phyloP scores from a whole-genome alignment of 176 grass and related monocot species.

The Musa itinerans region DNA sequence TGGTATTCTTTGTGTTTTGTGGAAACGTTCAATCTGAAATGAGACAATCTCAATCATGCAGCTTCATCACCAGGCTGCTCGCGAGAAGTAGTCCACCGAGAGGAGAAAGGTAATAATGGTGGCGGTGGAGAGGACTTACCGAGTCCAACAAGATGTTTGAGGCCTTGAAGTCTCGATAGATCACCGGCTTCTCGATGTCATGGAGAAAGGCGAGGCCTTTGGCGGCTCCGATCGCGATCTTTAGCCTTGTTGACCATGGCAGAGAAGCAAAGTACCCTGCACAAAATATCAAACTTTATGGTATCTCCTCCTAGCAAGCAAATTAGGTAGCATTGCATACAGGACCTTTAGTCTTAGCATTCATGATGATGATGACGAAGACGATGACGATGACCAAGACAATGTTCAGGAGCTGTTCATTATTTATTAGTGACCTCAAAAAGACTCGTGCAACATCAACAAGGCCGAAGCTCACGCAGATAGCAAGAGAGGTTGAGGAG shows the following conservation, averaged over 20 bases:
- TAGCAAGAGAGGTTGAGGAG: neutral
- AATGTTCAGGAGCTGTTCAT: neutral
- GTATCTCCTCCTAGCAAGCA: too few species aligned
- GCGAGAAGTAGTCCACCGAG: neutral
- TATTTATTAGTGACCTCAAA: too few species aligned
- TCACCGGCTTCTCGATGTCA: constrained; percentile 75
- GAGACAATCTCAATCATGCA: too few species aligned
- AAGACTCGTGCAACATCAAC: too few species aligned
- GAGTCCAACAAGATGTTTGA: constrained; percentile 93
- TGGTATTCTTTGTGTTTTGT: too few species aligned
- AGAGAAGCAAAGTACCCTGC: constrained; percentile 60
- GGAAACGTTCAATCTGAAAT: neutral
- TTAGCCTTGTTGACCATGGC: constrained; percentile 80
- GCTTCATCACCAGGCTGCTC: too few species aligned
- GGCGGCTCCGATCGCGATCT: constrained; percentile 79
- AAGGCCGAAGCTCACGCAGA: too few species aligned
- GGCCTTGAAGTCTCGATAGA: constrained; percentile 94
- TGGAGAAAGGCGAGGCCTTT: constrained; percentile 89
- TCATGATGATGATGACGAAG: neutral
- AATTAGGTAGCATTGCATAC: neutral
- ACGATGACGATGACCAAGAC: neutral
- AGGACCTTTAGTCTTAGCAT: neutral
- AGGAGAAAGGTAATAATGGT: neutral
- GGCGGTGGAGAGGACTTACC: constrained; percentile 25
- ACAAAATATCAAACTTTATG: neutral